Evolutionary conservation across 495 filamentous ascomycete species (phyloP).

Genomic region (Trichoderma parareesei): DNA sequence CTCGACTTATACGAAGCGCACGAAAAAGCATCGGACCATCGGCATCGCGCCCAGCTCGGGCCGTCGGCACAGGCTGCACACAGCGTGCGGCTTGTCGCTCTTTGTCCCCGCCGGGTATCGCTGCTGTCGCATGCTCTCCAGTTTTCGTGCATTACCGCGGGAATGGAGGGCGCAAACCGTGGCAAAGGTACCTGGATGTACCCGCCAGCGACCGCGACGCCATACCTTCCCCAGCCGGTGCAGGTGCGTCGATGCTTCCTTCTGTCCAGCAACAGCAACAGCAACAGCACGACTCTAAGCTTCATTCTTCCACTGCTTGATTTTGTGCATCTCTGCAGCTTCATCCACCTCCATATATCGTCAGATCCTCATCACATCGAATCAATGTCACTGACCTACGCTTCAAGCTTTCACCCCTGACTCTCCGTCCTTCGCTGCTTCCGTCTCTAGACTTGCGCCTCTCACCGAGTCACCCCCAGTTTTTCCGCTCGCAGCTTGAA

Average conservation of each 20-base stretch:
- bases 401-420: neutral
- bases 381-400: neutral
- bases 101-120: slow-evolving; percentile 1
- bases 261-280: neutral
- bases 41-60: neutral
- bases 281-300: neutral
- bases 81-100: neutral
- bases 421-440: neutral
- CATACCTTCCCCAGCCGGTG: neutral
- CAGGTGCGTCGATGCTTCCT: neutral
- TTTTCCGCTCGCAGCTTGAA: neutral
- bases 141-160: neutral
- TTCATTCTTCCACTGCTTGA: neutral
- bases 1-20: no score
- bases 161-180: neutral
- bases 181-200: neutral
- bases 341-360: neutral
- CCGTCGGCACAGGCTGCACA: slow-evolving; percentile 1
- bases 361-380: neutral
- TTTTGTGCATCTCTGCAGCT: neutral
- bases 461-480: slow-evolving; percentile 1
- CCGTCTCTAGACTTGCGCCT: neutral
- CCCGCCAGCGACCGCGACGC: neutral
- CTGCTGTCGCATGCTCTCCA: neutral
- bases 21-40: slow-evolving; percentile 2